Evolutionary conservation across 1,139 yeast species (phyloP).

Genomic region (Kluyveromyces marxianus): DNA sequence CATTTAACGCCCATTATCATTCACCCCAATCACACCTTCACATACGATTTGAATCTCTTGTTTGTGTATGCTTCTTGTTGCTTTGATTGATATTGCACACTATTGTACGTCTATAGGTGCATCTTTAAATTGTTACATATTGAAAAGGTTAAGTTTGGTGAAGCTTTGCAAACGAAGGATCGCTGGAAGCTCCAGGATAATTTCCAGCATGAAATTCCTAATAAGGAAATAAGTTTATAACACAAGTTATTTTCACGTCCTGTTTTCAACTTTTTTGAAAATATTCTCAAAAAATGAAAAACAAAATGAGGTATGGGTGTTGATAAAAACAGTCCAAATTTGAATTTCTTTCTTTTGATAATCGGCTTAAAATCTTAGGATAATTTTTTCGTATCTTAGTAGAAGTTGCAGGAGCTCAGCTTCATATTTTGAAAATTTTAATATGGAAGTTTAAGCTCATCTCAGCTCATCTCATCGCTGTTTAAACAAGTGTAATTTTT

Average conservation of each 20-base stretch:
- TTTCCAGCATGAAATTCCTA: too few relatives aligned
- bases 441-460: conserved; percentile 7
- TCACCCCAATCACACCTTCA: not conserved
- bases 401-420: not conserved
- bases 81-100: conserved; percentile 9
- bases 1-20: not conserved
- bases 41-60: conserved; percentile 8
- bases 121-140: not conserved
- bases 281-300: not conserved
- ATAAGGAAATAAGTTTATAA: too few relatives aligned
- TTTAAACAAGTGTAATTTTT: not conserved
- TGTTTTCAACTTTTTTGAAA: not conserved
- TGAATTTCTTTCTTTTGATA: not conserved
- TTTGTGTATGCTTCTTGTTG: conserved; percentile 4
- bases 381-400: too few relatives aligned
- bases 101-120: not conserved
- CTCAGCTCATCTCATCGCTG: conserved; percentile 12
- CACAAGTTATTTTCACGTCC: too few relatives aligned
- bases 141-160: not conserved
- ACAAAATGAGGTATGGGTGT: not conserved
- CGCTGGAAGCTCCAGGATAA: too few relatives aligned
- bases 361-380: not conserved
- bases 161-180: not conserved
- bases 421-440: conserved; percentile 1
- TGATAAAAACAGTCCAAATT: not conserved